Evolutionary conservation across 140 eudicot genomes (phyloP), one percentile per base, ranked within the genome.

Genomic region (Erigeron philadelphicus): DNA sequence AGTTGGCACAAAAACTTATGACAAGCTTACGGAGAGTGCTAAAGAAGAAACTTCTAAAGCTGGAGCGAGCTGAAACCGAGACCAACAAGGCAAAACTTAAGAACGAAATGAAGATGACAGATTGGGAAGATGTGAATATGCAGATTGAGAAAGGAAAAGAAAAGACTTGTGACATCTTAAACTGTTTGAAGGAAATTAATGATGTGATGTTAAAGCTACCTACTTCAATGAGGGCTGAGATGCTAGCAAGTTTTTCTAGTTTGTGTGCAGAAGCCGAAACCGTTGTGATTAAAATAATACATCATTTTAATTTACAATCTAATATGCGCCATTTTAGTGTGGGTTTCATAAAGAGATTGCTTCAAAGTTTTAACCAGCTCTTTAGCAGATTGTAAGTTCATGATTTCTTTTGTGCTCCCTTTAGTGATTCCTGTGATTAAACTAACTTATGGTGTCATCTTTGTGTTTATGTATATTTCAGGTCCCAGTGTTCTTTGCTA

Each of bases 221-320:
- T 1, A 8, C 17, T 1, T 58, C 49, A 59, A 59, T 45, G 25
- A 46, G 18, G 68, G 59, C n/a, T 7, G 40, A 17, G 31, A 8
- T 71, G 67, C 57, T 23, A 59, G 11, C 68, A 46, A 9, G 60
- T 45, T 71, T 41, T 71, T 71, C 68, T 19, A 58, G 31, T 8
- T 18, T 71, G 21, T 15, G 66, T 46, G 68, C 46, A 9, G 75
- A 71, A 50, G 68, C 53, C 47, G 68, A n/a, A 25, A n/a, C 31
- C 47, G 67, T 58, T 8, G 31, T 23, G 17, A 23, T 12, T 9
- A 8, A 43, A 11, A 69, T 55, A 3, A 11, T 41, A 9, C 11
- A 44, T n/a, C 25, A 9, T 23, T 9, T 25, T 59, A 59, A 21
- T 16, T 45, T 60, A 35, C 50, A 55, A 55, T 17, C 5, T 55